Conservation (phyloP, 345 rosid species). For the Viola odorata region DNA sequence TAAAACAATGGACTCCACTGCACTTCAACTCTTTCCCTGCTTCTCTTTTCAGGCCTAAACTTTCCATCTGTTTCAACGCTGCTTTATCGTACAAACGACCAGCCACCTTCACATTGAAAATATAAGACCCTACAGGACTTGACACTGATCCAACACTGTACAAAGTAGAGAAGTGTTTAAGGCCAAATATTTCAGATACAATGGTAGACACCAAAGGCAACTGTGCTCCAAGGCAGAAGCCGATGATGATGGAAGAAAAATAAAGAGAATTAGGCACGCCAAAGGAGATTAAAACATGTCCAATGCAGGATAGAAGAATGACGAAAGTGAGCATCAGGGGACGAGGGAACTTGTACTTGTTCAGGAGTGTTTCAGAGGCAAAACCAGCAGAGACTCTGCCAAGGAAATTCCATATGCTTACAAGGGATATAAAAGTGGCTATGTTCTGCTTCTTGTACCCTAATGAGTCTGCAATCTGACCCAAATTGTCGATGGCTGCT, state of each 20-base stretch:
- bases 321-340: constrained; percentile 10
- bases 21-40: constrained; percentile 7
- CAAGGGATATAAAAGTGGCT: constrained; percentile 15
- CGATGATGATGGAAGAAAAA: constrained; percentile 13
- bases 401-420: constrained; percentile 20
- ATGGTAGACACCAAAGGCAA: constrained; percentile 15
- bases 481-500: constrained; percentile 21
- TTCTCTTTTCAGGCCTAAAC: constrained; percentile 7
- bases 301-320: constrained; percentile 10
- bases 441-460: constrained; percentile 10
- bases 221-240: constrained; percentile 24
- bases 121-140: constrained; percentile 19
- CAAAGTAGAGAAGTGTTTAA: constrained; percentile 18
- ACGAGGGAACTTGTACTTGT: constrained; percentile 13
- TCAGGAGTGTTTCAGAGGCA: constrained; percentile 12
- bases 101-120: constrained; percentile 19
- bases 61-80: constrained; percentile 14
- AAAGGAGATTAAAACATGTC: constrained; percentile 15
- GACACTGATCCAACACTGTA: constrained; percentile 17
- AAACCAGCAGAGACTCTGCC: constrained; percentile 20
- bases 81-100: constrained; percentile 19
- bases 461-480: constrained; percentile 17
- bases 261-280: constrained; percentile 17
- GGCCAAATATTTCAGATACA: constrained; percentile 20
- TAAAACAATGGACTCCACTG: constrained; percentile 10